Conservation (phyloP, 352 stramenopile genomes). For the Globisporangium ultimum region DNA sequence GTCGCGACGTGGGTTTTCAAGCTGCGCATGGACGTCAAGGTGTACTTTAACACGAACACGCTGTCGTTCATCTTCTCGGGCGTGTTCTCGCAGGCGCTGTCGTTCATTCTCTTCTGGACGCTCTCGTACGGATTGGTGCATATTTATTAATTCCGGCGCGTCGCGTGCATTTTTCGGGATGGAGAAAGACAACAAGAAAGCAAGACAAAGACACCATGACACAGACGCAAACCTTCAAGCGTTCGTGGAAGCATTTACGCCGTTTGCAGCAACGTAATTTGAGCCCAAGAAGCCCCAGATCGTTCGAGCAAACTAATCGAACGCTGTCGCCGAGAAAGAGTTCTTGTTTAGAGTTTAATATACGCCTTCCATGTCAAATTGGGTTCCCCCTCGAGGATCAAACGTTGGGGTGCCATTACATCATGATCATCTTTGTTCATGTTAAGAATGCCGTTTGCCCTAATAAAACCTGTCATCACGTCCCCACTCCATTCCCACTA, state of each 20-base stretch:
- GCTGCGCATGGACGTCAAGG: conserved; percentile 67
- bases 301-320: too few relatives aligned
- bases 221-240: not conserved
- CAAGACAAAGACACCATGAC: not conserved
- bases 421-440: too few relatives aligned
- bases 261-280: too few relatives aligned
- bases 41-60: conserved; percentile 79
- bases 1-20: conserved; percentile 66
- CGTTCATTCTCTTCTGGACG: conserved; percentile 89
- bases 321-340: too few relatives aligned
- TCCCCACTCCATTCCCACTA: not conserved
- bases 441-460: conserved; percentile 3
- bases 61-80: conserved; percentile 68
- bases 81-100: conserved; percentile 72
- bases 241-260: not conserved
- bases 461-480: conserved; percentile 6
- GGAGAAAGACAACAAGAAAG: not conserved
- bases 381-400: too few relatives aligned
- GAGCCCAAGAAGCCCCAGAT: too few relatives aligned
- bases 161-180: not conserved
- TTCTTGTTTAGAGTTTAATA: conserved; percentile 1
- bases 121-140: conserved; percentile 85
- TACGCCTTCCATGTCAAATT: not conserved
- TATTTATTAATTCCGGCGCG: conserved; percentile 72
- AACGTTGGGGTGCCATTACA: too few relatives aligned